Evolutionary conservation across 139 green algal genomes (phyloP), one percentile per base, ranked within the genome.

Genomic region (Trebouxia sp.): DNA sequence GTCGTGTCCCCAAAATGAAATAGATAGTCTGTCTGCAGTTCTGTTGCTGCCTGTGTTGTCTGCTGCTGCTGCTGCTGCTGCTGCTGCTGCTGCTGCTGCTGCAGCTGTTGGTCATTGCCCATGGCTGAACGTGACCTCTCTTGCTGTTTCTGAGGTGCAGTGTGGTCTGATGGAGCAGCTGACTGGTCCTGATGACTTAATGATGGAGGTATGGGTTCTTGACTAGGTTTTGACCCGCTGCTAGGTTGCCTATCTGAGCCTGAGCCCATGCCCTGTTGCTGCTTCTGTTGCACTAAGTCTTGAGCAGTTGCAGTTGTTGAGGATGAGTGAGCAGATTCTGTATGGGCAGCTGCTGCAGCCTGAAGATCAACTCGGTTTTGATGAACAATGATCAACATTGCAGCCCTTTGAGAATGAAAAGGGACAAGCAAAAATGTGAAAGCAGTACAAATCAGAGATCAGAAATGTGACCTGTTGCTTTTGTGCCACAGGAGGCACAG

Each of bases 1-100:
- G 82, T 72, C 5, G 69, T 69, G 48, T 82, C 86, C 6, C 74
- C 78, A 87, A 90, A 90, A 58, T 76, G 76, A 43, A 75, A 81
- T 22, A 90, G 30, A 42, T 78, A 55, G 39, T 77, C 30, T 55
- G 42, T 50, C 11, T 82, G 58, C 51, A 83, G 1, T 66, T 45
- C n/a, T 39, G 43, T 22, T 45, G 30, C 7, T 43, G 74, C 43
- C 22, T 6, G 35, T 51, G 51, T 58, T 55, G 77, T 37, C 39
- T 58, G 28, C 56, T 65, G 75, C 48, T 35, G 28, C 6, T 66
- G 74, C n/a, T 39, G 43, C 32, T 45, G 30, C 7, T 43, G 74
- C 43, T 28, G 20, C 53, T 51, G 51, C 77, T 55, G 77, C 39
- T 58, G 28, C 56, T 65, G 75, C 48, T 35, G 28, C 17, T 7